A percentile compares a stretch with the other conserved stretches of the same genome.
Conservation (phyloP, 805 yeast species). For the Saturnispora saitoi region DNA sequence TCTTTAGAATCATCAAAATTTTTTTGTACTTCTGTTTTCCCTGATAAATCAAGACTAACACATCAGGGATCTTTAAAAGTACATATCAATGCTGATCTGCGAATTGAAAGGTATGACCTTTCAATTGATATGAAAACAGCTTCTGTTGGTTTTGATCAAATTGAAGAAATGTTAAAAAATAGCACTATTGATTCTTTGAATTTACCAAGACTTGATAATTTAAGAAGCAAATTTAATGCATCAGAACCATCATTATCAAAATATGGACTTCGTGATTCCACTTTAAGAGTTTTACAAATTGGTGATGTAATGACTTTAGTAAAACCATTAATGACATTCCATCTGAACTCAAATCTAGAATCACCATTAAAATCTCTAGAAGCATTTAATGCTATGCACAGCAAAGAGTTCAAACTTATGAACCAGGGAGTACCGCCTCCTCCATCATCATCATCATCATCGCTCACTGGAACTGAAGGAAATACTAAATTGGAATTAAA, state of each 20-base stretch:
- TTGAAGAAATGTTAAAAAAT: conserved; percentile 27
- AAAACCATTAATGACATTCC: conserved; percentile 44
- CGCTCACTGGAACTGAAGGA: neutral
- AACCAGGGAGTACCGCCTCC: neutral
- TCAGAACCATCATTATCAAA: conserved; percentile 36
- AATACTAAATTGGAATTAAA: neutral
- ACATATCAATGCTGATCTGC: conserved; percentile 50
- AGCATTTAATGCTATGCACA: neutral
- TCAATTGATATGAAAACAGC: conserved; percentile 36
- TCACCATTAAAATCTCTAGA: conserved; percentile 4
- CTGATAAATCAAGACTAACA: conserved; percentile 63
- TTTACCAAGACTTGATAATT: neutral
- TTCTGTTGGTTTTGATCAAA: conserved; percentile 39
- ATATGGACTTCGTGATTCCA: conserved; percentile 56
- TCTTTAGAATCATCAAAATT: conserved; percentile 46
- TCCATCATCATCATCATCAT: neutral
- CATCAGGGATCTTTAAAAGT: conserved; percentile 55
- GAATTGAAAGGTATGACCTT: conserved; percentile 67
- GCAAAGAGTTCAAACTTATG: neutral
- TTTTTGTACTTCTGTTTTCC: conserved; percentile 42
- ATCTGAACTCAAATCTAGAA: neutral
- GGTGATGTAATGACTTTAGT: conserved; percentile 72
- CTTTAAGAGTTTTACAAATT: conserved; percentile 65
- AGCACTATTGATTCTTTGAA: neutral
- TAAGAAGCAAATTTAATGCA: neutral